Evolutionary conservation across 2,329 filamentous ascomycete species (phyloP).

Genomic region (Akanthomyces dipterigenus): DNA sequence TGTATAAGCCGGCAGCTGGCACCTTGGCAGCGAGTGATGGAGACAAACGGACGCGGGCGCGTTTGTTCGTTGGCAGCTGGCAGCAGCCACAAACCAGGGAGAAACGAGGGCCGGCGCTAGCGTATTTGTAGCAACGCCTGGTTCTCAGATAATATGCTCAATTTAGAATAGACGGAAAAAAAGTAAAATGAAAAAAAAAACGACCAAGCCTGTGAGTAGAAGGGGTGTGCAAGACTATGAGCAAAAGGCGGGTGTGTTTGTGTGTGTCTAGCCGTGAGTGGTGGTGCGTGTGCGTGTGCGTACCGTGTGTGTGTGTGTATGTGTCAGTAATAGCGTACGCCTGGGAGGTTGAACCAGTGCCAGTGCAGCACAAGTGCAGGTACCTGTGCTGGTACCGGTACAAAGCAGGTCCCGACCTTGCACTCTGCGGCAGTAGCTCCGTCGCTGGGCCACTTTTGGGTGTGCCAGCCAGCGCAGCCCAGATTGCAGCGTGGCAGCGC

Average conservation of each 20-base stretch:
- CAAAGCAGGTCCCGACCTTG: neutral
- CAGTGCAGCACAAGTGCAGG: neutral
- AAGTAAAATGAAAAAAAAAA: neutral
- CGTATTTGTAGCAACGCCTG: neutral
- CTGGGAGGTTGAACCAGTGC: neutral
- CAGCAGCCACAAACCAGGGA: neutral
- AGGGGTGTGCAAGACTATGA: slow-evolving; percentile 3
- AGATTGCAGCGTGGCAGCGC: slow-evolving; percentile 11
- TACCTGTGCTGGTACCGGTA: slow-evolving; percentile 3
- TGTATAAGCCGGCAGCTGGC: neutral
- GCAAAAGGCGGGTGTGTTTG: slow-evolving; percentile 3
- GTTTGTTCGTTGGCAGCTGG: neutral
- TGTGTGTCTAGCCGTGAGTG: neutral
- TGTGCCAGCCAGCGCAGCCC: slow-evolving; percentile 5
- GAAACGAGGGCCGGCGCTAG: neutral
- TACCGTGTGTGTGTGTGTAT: neutral
- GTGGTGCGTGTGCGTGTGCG: neutral
- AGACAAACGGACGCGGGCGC: too few relatives aligned
- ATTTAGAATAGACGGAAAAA: neutral
- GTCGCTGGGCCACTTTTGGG: slow-evolving; percentile 1
- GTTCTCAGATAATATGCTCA: neutral
- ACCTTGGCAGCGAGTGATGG: too few relatives aligned
- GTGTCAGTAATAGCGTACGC: neutral
- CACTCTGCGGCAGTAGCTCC: slow-evolving; percentile 5
- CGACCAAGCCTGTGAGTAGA: neutral